A percentile compares a stretch with the other conserved stretches of the same genome.
These are phyloP conservation scores for Carex pumila DNA, from an alignment of 176 grass and related monocot species.

Conservation along the genomic window DNA sequence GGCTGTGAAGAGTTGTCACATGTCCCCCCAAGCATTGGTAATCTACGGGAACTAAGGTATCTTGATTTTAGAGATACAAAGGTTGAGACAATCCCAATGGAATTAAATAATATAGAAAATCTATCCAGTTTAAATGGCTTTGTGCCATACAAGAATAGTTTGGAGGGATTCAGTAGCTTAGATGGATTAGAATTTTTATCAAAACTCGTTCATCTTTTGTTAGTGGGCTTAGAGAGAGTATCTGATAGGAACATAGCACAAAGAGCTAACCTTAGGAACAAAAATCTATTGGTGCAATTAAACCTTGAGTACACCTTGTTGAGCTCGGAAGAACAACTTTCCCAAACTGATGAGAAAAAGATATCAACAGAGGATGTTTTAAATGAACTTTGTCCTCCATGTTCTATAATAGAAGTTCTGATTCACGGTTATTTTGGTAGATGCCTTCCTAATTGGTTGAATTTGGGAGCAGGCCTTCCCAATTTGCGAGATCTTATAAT, in stretches of 20 bases:
- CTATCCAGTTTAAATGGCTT: not conserved
- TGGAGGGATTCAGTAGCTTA: not conserved
- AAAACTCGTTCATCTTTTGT: accelerated
- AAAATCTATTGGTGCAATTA: not conserved
- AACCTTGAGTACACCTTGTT: not conserved
- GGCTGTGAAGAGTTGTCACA: no score
- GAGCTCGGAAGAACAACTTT: not conserved
- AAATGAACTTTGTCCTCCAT: not conserved
- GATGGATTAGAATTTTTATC: not conserved
- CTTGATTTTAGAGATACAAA: not conserved
- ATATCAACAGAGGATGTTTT: not conserved
- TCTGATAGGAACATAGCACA: not conserved
- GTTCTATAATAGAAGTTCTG: no score
- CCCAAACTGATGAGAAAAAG: not conserved
- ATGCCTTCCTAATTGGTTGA: not conserved
- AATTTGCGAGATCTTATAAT: not conserved
- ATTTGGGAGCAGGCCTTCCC: not conserved
- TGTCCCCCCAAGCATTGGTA: not conserved
- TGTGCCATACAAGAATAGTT: not conserved
- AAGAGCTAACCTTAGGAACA: not conserved
- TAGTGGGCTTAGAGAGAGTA: not conserved
- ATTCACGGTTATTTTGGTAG: not conserved
- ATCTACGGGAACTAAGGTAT: not conserved
- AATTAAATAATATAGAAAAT: not conserved
- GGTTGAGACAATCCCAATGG: not conserved